Percentiles rank a stretch among this genome's conserved stretches.
Evolutionary conservation across 306 rosid genomes (phyloP).

Genomic region (Hippophae rhamnoides): DNA sequence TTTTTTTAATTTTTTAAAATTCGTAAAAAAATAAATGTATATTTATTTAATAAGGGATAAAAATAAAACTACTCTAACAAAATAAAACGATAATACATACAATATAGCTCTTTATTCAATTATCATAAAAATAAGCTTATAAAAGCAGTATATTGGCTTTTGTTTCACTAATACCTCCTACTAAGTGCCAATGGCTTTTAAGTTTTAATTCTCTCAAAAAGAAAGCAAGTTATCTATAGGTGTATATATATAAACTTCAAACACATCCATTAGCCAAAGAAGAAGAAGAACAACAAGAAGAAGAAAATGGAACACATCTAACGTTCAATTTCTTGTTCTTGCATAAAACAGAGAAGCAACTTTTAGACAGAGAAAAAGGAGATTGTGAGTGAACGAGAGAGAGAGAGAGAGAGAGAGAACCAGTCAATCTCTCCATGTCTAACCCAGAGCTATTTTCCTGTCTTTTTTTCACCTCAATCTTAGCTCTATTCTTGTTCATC

Average conservation of each 20-base stretch:
- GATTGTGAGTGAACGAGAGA: not conserved
- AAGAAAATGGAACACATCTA: not conserved
- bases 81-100: too few species aligned
- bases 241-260: not conserved
- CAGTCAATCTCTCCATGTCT: conserved; percentile 49
- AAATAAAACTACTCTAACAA: too few species aligned
- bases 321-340: conserved; percentile 7
- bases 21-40: too few species aligned
- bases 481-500: conserved; percentile 45
- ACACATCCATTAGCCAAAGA: not conserved
- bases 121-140: too few species aligned
- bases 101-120: too few species aligned
- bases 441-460: conserved; percentile 39
- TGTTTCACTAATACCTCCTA: too few species aligned
- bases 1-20: too few species aligned
- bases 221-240: conserved; percentile 22
- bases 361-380: not conserved
- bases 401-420: conserved; percentile 1
- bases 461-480: conserved; percentile 48
- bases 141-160: too few species aligned
- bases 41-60: too few species aligned
- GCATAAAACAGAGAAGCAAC: conserved; percentile 13
- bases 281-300: not conserved
- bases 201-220: conserved; percentile 9
- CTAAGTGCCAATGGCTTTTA: too few species aligned